Base-by-base conservation (phyloP, 2,329 filamentous ascomycete species). In the Stagonosporopsis cucurbitacearum region DNA sequence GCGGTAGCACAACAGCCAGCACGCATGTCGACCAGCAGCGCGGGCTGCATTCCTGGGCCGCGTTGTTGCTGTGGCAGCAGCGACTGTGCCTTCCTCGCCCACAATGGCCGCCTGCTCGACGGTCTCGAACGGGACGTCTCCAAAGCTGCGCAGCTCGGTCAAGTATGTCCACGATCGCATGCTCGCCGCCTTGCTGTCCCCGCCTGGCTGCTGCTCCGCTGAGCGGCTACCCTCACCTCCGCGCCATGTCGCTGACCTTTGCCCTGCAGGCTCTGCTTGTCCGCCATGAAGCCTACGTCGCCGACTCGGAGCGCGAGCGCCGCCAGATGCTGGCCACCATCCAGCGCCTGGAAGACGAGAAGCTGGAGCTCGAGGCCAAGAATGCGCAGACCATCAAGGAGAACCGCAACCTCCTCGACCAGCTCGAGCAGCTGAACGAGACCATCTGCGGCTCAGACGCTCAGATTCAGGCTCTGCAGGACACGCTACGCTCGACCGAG, bases 241-340 rank as follows among this genome's bases (percentile, higher is more conserved):
- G 62, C 50, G 68, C 71, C 57, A 80, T 82, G 64, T 83, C 83
- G 79, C 89, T 96, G 78, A 96, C 87, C 49, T 90, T 68, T 61
- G 58, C 66, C 86, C 77, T 80, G 84, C 87, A 98, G 95, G 92
- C 92, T 57, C 83, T 99, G 53, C 86, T 99, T 37, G 87, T 89
- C 62, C 89, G 94, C 68, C 93, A 99, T 84, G 93, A 98, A 81
- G 87, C 90, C 57, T 97, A 96, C 77, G 94, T 97, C 83, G 88
- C 88, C 65, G 92, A 96, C 75, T 92, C 93, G 57, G 92, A 96
- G 80, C 86, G 87, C 66, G 92, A 97, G 74, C 90, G 93, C 58
- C 80, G 82, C 58, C 85, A 88, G 58, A 86, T 97, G 77, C 83
- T 85, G 40, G 77, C 80, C 42, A 90, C 85, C 59, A 92, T 97